Percentiles rank a stretch among this genome's conserved stretches.
Evolutionary conservation across 148 eudicot genomes (phyloP).

Genomic region (Salicornia ramosissima): DNA sequence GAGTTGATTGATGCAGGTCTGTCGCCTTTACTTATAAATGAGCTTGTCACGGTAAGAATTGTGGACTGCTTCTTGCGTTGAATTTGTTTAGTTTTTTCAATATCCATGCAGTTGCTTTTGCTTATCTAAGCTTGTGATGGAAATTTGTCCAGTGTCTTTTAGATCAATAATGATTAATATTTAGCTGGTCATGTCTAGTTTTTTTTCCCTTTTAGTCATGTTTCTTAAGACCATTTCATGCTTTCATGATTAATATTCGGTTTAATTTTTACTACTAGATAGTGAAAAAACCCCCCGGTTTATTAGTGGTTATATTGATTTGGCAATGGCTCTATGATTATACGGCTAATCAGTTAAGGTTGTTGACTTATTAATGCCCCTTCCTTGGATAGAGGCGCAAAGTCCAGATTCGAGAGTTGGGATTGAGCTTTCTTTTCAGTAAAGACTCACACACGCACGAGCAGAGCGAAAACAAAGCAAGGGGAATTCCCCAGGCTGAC

Average conservation of each 20-base stretch:
- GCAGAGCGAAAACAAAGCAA: too few species aligned
- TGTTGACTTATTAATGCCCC: not conserved
- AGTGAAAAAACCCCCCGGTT: too few species aligned
- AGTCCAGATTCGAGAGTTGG: too few species aligned
- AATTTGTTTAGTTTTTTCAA: not conserved
- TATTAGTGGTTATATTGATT: too few species aligned
- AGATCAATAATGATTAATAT: not conserved
- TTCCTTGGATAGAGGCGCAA: too few species aligned
- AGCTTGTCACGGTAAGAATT: slow-evolving; percentile 73
- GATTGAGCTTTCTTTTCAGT: too few species aligned
- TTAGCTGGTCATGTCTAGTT: not conserved
- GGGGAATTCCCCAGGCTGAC: too few species aligned
- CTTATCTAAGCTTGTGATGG: not conserved
- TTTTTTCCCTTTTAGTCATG: not conserved
- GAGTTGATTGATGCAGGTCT: slow-evolving; percentile 62
- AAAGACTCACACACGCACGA: too few species aligned
- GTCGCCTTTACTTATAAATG: slow-evolving; percentile 68
- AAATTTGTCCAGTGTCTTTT: not conserved
- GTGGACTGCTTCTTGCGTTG: not conserved
- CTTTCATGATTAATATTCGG: not conserved
- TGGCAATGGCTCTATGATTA: too few species aligned
- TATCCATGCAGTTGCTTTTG: not conserved
- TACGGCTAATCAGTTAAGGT: not conserved
- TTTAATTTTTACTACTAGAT: not conserved
- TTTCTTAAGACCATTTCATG: not conserved